Base-by-base conservation (phyloP, 169 alveolate genomes). In the Eimeria zaria region DNA sequence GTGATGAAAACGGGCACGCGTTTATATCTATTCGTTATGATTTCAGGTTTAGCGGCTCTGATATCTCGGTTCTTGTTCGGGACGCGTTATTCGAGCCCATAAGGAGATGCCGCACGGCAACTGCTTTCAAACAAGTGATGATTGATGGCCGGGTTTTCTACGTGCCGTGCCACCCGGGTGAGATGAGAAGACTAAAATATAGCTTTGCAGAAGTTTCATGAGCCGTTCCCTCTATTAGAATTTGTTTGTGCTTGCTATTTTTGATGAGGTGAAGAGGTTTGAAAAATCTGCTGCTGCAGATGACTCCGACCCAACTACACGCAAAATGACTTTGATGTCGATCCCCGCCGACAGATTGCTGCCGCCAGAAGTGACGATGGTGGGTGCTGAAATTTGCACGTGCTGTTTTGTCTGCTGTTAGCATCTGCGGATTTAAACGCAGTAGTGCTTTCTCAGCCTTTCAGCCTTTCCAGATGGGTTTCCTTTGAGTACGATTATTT, bases 41-140 rank as follows among this genome's bases (percentile, higher is more conserved):
- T 22, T 51, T 30, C 60, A 91, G 99, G 30, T 99, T 97, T 95
- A 98, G 99, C 62, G 99, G 99, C 0, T 98, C 99, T 30, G 99
- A 99, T 97, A 98, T 99, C 67, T 97, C 99, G 12, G 98, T 98
- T 48, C 95, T 98, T 27, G 98, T 98, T 8, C 97, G 99, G 89
- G 99, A 98, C 96, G 99, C 99, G 30, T 95, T 99, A 30, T 98
- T 98, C 97, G 98, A 98, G 96, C 99, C 99, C 41, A 97, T 99
- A 9, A 97, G 99, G 93, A 98, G 97, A 90, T 98, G 99, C 80
- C 98, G 98, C 95, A 95, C 96, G 8, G 99, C 99, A 1, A 98
- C 97, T 9, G 97, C 98, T 90, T 99, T 98, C 96, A 98, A 97
- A 71, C 95, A 97, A 84, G 97, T 98, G 48, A 76, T 89, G 18